Conservation (phyloP, 495 filamentous ascomycete genomes). For the Recurvomyces mirabilis region DNA sequence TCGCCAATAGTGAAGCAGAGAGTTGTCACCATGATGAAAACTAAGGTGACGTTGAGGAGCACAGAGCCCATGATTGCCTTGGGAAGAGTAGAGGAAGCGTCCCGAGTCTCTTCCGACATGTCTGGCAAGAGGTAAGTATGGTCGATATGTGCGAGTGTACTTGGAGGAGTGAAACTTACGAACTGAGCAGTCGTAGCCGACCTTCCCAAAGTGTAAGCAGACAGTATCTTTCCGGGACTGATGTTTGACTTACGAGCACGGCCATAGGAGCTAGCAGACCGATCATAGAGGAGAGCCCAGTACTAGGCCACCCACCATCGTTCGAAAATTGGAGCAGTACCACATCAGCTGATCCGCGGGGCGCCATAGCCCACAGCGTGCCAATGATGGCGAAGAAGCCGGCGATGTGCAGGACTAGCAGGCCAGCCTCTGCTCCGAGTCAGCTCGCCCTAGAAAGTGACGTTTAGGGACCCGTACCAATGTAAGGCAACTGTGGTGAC, state of each 20-base stretch:
- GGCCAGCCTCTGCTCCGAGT: constrained; percentile 33
- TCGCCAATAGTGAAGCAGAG: constrained; percentile 9
- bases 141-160: too few species aligned
- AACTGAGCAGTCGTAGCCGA: constrained; percentile 12
- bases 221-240: background rate
- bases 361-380: constrained; percentile 37
- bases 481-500: background rate
- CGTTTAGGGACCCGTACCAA: too few species aligned
- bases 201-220: background rate
- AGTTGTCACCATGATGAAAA: constrained; percentile 24
- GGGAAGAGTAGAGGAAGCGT: constrained; percentile 23
- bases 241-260: background rate
- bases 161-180: constrained; percentile 14
- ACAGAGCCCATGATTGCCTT: constrained; percentile 19
- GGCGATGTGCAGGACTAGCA: constrained; percentile 36
- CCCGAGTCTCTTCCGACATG: constrained; percentile 26
- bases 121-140: constrained; percentile 24
- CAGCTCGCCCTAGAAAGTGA: too few species aligned
- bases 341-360: constrained; percentile 26
- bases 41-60: constrained; percentile 20
- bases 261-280: constrained; percentile 18
- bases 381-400: constrained; percentile 30
- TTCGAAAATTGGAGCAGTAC: constrained; percentile 17
- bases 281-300: constrained; percentile 25
- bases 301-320: constrained; percentile 5